Evolutionary conservation across 1,284 basidiomycete genomes (phyloP), one percentile per base, ranked within the genome.

Genomic region (Phlebopus sp.): DNA sequence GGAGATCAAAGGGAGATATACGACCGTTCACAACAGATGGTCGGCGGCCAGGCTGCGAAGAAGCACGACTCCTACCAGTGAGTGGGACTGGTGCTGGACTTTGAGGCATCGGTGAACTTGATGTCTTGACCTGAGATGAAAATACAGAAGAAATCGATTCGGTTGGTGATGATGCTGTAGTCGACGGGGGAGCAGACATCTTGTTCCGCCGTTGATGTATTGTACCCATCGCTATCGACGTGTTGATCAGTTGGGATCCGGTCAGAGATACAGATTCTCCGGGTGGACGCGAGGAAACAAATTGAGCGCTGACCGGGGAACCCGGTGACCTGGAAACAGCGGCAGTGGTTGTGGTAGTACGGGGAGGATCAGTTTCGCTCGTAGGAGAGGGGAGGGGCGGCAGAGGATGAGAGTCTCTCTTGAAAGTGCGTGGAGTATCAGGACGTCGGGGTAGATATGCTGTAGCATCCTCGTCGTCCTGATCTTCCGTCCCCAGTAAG

Each of bases 181-280:
- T 69, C 27, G 67, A 61, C 13, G 81, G 77, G 35, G 83, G 80
- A 4, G 78, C 76, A 31, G 82, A 81, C 23, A 74, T 66, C 62
- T 86, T 87, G 36, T 69, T 73, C 50, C 88, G 73, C 50, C 90
- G 77, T 58, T 84, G 83, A 34, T 73, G 78, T 53, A 91, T 85
- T 18, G 84, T 82, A 25, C 88, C 81, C 63, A 81, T 76, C 19
- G 62, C 71, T 17, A 82, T 79, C 1, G 82, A 76, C 9, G 76
- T 58, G 58, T 81, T 85, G 55, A 86, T 82, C 49, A 82, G 65
- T 13, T 69, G 63, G 48, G 56, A 59, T 36, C 57, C 58, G 38
- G 49, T 49, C 44, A 43, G 50, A 32, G 60, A 63, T 47, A 65
- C 21, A 9, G 63, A 65, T 41, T 69, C 67, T 38, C 63, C 63